Evolutionary conservation across 2,329 filamentous ascomycete species (phyloP), one percentile per base, ranked within the genome.

Genomic region (Esteya vermicola): DNA sequence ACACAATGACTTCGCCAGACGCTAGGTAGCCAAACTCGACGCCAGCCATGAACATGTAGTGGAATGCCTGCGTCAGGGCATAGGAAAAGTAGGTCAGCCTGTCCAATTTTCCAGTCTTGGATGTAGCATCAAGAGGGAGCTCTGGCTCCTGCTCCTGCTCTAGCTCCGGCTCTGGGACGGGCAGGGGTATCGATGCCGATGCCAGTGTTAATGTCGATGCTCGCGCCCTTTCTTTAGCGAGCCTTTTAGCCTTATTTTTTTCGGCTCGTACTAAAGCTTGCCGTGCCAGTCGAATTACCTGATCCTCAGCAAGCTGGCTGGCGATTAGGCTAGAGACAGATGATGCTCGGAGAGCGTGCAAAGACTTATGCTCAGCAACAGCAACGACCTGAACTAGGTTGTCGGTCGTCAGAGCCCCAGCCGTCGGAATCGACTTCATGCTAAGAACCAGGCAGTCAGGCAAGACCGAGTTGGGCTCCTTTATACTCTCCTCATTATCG

Each of bases 21-120:
- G 34, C 30, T 31, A 43, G 30, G 34, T 20, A 40, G 13, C 42
- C 42, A 36, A 43, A 43, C 26, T 43, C 42, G 31, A 43, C 9
- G 12, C 42, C 42, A 5, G 42, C 32, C 31, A 28, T 33, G 5
- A 44, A 21, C 42, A 44, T 44, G 38, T 44, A 44, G 38, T 41
- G 39, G 30, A 22, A 41, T 14, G 39, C 33, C 16, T 44, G 42
- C 18, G 38, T 30, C 13, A 41, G 25, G 2, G 34, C 36, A 38
- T 41, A 41, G 42, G 32, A 34, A 39, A 44, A 41, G 27, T 44
- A 44, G 33, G 33, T 35, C 6, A 30, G 26, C 20, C 35, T 39
- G 37, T 43, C 27, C 4, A 36, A 18, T 43, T 39, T 38, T 25
- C 23, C 14, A 12, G 35, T 26, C 30, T 42, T 38, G 35, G 35